These are phyloP conservation scores for Neonectria coccinea DNA, from an alignment of 2,329 filamentous ascomycete genomes.

Conservation along the genomic window DNA sequence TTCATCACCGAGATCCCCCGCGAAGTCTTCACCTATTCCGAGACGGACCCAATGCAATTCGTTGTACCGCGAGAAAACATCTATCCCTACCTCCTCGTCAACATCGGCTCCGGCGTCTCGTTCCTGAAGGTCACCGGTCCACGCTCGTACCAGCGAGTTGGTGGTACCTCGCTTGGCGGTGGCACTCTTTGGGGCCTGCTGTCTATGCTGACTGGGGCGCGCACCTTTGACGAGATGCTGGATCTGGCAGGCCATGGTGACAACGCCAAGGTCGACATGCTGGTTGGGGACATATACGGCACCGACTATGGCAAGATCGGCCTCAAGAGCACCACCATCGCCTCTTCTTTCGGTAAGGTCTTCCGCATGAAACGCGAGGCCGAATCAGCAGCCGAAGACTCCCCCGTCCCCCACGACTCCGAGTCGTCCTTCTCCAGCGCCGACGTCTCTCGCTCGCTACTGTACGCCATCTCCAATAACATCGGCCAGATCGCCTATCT, in stretches of 20 bases:
- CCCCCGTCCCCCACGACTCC: slow-evolving; percentile 66
- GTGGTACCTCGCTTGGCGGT: slow-evolving; percentile 92
- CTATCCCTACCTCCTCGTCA: slow-evolving; percentile 97
- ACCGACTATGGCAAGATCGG: slow-evolving; percentile 97
- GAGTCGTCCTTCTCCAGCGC: slow-evolving; percentile 73
- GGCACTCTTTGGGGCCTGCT: slow-evolving; percentile 98
- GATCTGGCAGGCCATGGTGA: slow-evolving; percentile 90
- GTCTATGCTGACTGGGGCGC: slow-evolving; percentile 90
- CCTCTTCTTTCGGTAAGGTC: slow-evolving; percentile 96
- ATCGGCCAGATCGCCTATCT: slow-evolving; percentile 98
- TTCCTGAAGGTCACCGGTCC: slow-evolving; percentile 98
- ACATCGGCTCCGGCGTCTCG: slow-evolving; percentile 96
- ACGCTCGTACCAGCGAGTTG: slow-evolving; percentile 87
- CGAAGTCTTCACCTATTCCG: slow-evolving; percentile 97
- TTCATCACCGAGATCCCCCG: slow-evolving; percentile 98
- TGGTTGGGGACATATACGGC: slow-evolving; percentile 98
- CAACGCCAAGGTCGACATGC: slow-evolving; percentile 93
- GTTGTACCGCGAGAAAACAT: slow-evolving; percentile 81
- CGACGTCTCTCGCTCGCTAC: slow-evolving; percentile 89
- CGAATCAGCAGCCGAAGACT: slow-evolving; percentile 82
- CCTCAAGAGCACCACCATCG: slow-evolving; percentile 94
- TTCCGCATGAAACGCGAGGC: slow-evolving; percentile 91
- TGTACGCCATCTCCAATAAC: slow-evolving; percentile 98
- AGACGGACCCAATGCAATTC: slow-evolving; percentile 91
- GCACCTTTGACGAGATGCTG: slow-evolving; percentile 98